Conservation (phyloP, 2,329 filamentous ascomycete species). For the Cryphonectria carpinicola region DNA sequence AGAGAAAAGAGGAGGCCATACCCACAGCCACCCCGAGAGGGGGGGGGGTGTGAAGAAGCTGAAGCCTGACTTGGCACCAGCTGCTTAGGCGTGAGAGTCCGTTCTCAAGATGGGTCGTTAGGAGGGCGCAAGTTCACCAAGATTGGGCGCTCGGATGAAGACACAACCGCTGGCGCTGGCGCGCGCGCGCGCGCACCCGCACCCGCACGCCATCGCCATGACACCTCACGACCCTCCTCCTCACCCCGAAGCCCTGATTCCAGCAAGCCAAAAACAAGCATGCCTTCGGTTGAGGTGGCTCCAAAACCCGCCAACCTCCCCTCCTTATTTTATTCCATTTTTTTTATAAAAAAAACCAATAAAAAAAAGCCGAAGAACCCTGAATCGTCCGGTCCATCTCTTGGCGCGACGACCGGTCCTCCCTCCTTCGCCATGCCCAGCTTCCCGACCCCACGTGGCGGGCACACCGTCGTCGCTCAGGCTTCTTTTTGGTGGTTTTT, state of each 20-base stretch:
- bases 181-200: too few relatives aligned
- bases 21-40: neutral
- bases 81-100: neutral
- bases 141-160: neutral
- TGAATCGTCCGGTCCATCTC: neutral
- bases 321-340: neutral
- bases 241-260: too few relatives aligned
- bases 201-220: too few relatives aligned
- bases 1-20: neutral
- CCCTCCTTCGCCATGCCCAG: neutral
- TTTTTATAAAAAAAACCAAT: too few relatives aligned
- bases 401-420: constrained; percentile 1
- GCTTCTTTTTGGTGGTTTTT: neutral
- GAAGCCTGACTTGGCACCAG: neutral
- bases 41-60: too few relatives aligned
- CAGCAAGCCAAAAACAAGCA: neutral
- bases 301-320: neutral
- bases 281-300: neutral
- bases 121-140: neutral
- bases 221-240: neutral
- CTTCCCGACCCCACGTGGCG: neutral
- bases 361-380: too few relatives aligned
- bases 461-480: neutral
- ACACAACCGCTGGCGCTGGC: neutral
- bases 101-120: neutral